phyloP scores from a whole-genome alignment of 768 basidiomycete species.

The Lactarius tabidus region DNA sequence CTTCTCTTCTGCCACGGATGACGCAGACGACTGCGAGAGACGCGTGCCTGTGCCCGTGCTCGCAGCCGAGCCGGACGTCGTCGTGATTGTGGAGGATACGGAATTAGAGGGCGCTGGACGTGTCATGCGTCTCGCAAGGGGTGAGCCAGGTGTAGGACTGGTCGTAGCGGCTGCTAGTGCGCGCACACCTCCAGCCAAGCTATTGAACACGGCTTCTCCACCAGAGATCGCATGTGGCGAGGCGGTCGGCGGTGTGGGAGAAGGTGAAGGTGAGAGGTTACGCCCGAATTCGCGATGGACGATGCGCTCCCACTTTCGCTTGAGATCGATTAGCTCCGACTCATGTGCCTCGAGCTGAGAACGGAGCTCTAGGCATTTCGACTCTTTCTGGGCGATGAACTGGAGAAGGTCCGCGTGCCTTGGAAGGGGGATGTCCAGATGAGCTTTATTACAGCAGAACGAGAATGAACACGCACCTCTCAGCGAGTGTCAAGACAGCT shows the following conservation, averaged over 20 bases:
- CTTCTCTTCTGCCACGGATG: constrained; percentile 38
- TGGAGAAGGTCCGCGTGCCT: constrained; percentile 81
- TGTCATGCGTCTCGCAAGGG: constrained; percentile 19
- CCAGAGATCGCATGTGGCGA: constrained; percentile 23
- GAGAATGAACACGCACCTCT: constrained; percentile 51
- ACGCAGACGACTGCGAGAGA: constrained; percentile 44
- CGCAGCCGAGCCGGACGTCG: constrained; percentile 30
- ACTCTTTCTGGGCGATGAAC: constrained; percentile 84
- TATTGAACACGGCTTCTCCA: constrained; percentile 46
- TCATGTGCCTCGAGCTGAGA: constrained; percentile 71
- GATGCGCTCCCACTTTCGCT: constrained; percentile 81
- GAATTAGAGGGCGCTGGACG: constrained; percentile 19
- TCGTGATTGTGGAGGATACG: constrained; percentile 25
- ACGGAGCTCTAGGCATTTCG: constrained; percentile 76
- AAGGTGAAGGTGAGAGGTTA: constrained; percentile 27
- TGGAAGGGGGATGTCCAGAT: neutral
- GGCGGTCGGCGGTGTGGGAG: constrained; percentile 18
- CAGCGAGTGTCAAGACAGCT: constrained; percentile 60
- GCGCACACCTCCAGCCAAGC: constrained; percentile 64
- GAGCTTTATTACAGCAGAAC: neutral
- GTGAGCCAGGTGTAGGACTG: constrained; percentile 31
- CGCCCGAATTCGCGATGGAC: constrained; percentile 55
- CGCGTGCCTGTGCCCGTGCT: constrained; percentile 35
- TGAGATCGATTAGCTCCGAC: constrained; percentile 66
- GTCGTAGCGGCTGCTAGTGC: constrained; percentile 48